Conservation (phyloP, 2,329 filamentous ascomycete species). For the Aplosporella prunicola region DNA sequence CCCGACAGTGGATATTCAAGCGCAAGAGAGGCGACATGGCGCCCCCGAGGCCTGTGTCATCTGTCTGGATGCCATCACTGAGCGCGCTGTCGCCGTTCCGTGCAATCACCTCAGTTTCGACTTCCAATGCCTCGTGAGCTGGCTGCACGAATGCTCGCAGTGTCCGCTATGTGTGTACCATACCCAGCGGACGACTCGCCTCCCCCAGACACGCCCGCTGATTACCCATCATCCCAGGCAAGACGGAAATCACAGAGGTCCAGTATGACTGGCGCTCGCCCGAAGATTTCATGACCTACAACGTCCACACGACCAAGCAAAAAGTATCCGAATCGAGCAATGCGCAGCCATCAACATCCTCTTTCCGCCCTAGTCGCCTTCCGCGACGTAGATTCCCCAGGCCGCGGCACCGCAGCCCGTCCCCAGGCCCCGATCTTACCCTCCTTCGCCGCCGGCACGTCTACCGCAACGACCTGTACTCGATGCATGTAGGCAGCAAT, state of each 20-base stretch:
- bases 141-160: slow-evolving; percentile 61
- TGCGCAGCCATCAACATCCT: neutral
- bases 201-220: no score
- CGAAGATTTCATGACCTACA: slow-evolving; percentile 49
- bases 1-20: no score
- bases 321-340: slow-evolving; percentile 7
- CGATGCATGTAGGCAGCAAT: slow-evolving; percentile 75
- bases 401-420: slow-evolving; percentile 9
- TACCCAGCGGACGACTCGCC: neutral
- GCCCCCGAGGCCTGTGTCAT: slow-evolving; percentile 62
- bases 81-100: slow-evolving; percentile 61
- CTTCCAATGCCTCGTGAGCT: slow-evolving; percentile 73
- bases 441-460: slow-evolving; percentile 58
- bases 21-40: neutral
- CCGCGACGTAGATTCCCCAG: slow-evolving; percentile 13
- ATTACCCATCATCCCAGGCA: slow-evolving; percentile 38
- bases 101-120: slow-evolving; percentile 78
- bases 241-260: slow-evolving; percentile 47
- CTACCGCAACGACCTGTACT: slow-evolving; percentile 64
- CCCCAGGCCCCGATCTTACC: slow-evolving; percentile 27
- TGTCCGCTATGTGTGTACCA: slow-evolving; percentile 75
- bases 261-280: slow-evolving; percentile 53
- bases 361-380: slow-evolving; percentile 15
- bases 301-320: slow-evolving; percentile 31
- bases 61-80: slow-evolving; percentile 68